Evolutionary conservation across 169 alveolate species (phyloP).

Genomic region (Ichthyophthirius multifiliis): DNA sequence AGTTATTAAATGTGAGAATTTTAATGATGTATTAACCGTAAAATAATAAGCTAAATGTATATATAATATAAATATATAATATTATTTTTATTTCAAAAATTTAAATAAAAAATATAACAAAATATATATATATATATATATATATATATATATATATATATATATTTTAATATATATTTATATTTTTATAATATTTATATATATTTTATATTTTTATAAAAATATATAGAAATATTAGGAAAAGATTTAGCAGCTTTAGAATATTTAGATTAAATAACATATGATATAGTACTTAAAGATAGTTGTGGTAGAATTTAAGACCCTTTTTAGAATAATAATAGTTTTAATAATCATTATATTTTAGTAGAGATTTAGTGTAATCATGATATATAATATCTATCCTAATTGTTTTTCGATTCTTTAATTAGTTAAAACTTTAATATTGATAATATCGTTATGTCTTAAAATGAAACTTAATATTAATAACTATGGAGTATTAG

Average conservation of each 20-base stretch:
- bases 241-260: background rate
- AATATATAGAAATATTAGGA: background rate
- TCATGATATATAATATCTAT: background rate
- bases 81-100: too few relatives aligned
- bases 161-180: background rate
- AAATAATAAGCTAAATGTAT: slow-evolving; percentile 31
- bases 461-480: slow-evolving; percentile 50
- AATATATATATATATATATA: slow-evolving; percentile 18
- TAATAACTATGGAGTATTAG: slow-evolving; percentile 66
- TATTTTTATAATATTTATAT: background rate
- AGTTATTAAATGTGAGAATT: slow-evolving; percentile 40
- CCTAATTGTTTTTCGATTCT: background rate
- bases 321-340: background rate
- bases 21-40: slow-evolving; percentile 38
- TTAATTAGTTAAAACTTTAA: background rate
- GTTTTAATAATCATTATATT: background rate
- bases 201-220: too few relatives aligned
- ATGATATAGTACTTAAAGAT: background rate
- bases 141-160: background rate
- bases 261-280: background rate
- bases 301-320: background rate
- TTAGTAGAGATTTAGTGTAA: background rate
- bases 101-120: slow-evolving; percentile 3
- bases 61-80: too few relatives aligned
- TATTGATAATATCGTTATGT: slow-evolving; percentile 53